These are phyloP conservation scores for Ensete ventricosum DNA, from an alignment of 176 grass and related monocot genomes.

Conservation along the genomic window DNA sequence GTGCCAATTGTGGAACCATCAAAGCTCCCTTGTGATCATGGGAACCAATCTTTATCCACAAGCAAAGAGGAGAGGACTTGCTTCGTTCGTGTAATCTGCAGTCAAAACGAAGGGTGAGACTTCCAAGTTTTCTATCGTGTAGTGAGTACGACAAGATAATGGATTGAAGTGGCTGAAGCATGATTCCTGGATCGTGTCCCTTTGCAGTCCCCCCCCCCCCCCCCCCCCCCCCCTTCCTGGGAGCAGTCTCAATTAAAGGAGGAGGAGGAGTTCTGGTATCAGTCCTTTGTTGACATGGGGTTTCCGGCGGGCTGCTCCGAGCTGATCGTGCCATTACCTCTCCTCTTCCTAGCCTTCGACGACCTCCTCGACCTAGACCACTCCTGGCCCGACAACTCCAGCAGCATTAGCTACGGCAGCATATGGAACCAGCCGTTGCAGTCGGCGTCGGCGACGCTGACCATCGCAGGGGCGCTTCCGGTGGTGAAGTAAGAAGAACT, in stretches of 20 bases:
- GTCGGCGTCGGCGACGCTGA: slow-evolving; percentile 30
- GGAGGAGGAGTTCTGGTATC: background rate
- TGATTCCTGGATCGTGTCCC: slow-evolving; percentile 2
- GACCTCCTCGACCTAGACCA: background rate
- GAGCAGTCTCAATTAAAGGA: background rate
- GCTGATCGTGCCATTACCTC: slow-evolving; percentile 53
- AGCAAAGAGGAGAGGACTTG: no score
- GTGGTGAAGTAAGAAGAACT: slow-evolving; percentile 61
- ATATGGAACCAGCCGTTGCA: background rate
- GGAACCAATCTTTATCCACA: no score
- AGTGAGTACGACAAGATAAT: background rate
- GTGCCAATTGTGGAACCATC: no score
- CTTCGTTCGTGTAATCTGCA: no score
- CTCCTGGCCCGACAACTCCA: background rate
- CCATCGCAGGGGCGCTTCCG: slow-evolving; percentile 54
- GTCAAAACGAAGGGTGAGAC: no score
- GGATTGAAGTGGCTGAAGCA: background rate
- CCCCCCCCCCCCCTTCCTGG: no score
- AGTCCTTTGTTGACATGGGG: slow-evolving; percentile 30
- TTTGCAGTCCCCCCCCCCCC: background rate
- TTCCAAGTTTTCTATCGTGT: no score
- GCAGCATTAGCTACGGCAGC: background rate
- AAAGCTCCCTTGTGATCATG: no score
- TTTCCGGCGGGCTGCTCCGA: slow-evolving; percentile 54
- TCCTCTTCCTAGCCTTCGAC: slow-evolving; percentile 51